Percentiles rank a stretch among this genome's conserved stretches.
Conservation (phyloP, 257 asterid species). For the Mentha longifolia region DNA sequence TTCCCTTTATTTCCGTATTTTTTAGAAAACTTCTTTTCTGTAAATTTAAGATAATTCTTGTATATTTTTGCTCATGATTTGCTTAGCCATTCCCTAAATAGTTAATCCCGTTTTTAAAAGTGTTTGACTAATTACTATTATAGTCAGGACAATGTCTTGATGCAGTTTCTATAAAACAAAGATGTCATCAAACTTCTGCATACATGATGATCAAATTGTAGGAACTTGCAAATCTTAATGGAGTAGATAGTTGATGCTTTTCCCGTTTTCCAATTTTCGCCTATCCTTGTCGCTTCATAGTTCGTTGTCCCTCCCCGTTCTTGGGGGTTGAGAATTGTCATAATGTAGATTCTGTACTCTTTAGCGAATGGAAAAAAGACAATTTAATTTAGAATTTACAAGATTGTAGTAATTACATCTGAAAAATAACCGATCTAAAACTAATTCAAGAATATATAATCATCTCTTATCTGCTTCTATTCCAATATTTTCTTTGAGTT, state of each 20-base stretch:
- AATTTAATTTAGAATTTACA: not conserved
- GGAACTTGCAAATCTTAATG: not conserved
- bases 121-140: not conserved
- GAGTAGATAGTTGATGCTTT: not conserved
- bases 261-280: not conserved
- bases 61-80: not conserved
- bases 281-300: not conserved
- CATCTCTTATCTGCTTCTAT: not conserved
- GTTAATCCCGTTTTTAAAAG: not conserved
- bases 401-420: not conserved
- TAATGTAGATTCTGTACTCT: not conserved
- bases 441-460: not conserved
- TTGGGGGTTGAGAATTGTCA: not conserved
- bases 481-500: constrained; percentile 4
- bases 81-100: not conserved
- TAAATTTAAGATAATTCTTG: not conserved
- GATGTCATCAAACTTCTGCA: not conserved
- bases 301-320: not conserved
- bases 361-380: no score
- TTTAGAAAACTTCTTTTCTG: not conserved
- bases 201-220: not conserved
- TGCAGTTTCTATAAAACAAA: constrained; percentile 2
- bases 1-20: not conserved
- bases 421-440: not conserved
- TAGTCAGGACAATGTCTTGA: not conserved